Percentiles rank a stretch among this genome's conserved stretches.
Conservation (phyloP, 768 basidiomycete genomes). For the Phylloporus scabripes region DNA sequence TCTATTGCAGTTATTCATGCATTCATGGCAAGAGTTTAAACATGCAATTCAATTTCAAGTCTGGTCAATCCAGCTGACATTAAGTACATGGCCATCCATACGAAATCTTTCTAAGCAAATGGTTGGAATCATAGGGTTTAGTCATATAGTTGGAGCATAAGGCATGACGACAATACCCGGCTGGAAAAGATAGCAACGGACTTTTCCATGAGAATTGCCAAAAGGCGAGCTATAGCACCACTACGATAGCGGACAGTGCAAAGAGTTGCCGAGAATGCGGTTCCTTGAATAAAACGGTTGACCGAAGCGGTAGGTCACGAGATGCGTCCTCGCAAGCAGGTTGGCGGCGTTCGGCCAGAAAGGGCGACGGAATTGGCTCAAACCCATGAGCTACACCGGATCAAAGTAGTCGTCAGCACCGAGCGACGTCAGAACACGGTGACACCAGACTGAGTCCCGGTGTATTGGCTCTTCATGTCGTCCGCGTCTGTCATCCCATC, state of each 20-base stretch:
- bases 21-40: not conserved
- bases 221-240: constrained; percentile 3
- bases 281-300: constrained; percentile 13
- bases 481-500: constrained; percentile 76
- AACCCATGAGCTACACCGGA: constrained; percentile 9
- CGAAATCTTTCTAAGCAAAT: constrained; percentile 8
- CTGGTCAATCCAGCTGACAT: not conserved
- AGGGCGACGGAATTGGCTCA: constrained; percentile 9
- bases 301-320: constrained; percentile 5
- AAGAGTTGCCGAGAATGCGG: constrained; percentile 4
- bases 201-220: constrained; percentile 4
- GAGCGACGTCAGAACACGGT: constrained; percentile 62
- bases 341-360: constrained; percentile 7
- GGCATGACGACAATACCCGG: constrained; percentile 14
- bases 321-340: constrained; percentile 6
- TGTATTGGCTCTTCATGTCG: constrained; percentile 86
- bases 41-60: not conserved
- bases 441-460: constrained; percentile 78
- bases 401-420: constrained; percentile 3
- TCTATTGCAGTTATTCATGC: not conserved
- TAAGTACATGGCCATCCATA: constrained; percentile 20
- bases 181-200: not conserved
- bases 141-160: constrained; percentile 19
- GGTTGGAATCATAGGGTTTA: constrained; percentile 8
- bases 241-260: not conserved